Percentiles rank a stretch among this genome's conserved stretches.
Conservation (phyloP, 106 monocot species). For the Narthecium ossifragum region DNA sequence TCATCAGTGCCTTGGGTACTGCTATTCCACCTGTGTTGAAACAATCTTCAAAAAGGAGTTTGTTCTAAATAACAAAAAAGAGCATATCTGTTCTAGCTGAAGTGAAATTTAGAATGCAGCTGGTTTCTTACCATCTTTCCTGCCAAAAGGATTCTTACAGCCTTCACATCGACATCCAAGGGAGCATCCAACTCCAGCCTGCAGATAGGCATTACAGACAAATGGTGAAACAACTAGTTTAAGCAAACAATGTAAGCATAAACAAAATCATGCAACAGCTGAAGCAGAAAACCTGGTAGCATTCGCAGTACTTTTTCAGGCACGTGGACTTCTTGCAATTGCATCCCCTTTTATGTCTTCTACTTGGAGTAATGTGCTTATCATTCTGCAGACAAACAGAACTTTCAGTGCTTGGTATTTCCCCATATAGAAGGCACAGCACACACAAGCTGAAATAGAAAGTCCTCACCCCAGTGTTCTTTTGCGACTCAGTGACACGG, state of each 20-base stretch:
- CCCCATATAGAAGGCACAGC: slow-evolving; percentile 10
- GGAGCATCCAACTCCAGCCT: slow-evolving; percentile 59
- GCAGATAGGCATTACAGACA: slow-evolving; percentile 9
- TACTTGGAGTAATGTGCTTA: slow-evolving; percentile 25
- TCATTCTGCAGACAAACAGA: slow-evolving; percentile 38
- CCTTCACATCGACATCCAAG: slow-evolving; percentile 55
- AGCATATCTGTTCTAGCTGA: no score
- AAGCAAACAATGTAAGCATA: not conserved
- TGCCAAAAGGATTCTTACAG: slow-evolving; percentile 50
- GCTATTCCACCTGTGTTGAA: no score
- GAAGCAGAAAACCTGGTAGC: slow-evolving; percentile 37
- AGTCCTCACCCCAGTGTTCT: slow-evolving; percentile 27
- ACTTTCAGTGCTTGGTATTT: no score
- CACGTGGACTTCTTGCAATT: slow-evolving; percentile 62
- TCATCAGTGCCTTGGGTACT: no score
- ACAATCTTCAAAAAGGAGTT: no score
- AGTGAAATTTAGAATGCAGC: no score
- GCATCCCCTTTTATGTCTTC: slow-evolving; percentile 61
- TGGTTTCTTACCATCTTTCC: slow-evolving; percentile 37
- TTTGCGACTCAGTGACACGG: slow-evolving; percentile 19
- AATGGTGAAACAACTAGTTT: not conserved
- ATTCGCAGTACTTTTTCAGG: slow-evolving; percentile 51
- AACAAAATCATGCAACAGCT: not conserved
- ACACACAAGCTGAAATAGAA: not conserved
- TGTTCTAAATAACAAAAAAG: no score